A percentile compares a stretch with the other conserved stretches of the same genome.
These are phyloP conservation scores for Ensete glaucum DNA, from an alignment of 176 grass and related monocot species.

Conservation along the genomic window DNA sequence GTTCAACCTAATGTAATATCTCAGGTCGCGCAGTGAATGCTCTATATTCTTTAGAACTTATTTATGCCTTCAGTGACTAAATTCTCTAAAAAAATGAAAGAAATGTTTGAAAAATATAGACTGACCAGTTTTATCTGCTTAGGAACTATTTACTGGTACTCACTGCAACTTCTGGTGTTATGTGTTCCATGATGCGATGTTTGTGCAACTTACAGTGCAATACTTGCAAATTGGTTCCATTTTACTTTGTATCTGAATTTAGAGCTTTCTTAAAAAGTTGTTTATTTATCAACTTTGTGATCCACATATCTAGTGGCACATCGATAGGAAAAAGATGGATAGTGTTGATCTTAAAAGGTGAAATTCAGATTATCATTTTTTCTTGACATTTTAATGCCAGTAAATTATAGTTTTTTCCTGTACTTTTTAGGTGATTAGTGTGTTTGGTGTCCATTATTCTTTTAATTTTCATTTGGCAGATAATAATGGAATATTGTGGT, in stretches of 20 bases:
- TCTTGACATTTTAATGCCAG: background rate
- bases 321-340: background rate
- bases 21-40: background rate
- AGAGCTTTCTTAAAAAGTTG: too few relatives aligned
- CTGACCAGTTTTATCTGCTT: background rate
- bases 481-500: conserved; percentile 99
- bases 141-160: background rate
- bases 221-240: background rate
- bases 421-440: background rate
- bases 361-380: background rate
- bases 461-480: conserved; percentile 42
- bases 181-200: too few relatives aligned
- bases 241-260: too few relatives aligned
- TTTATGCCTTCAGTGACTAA: background rate
- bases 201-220: too few relatives aligned
- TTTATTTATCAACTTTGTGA: background rate
- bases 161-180: background rate
- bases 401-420: too few relatives aligned
- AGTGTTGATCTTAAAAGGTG: background rate
- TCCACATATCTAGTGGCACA: background rate
- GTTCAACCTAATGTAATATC: background rate
- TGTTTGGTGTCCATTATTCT: background rate
- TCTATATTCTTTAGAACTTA: background rate
- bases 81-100: background rate
- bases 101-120: background rate